Percentiles rank a stretch among this genome's conserved stretches.
Evolutionary conservation across 139 green algal species (phyloP).

Genomic region (Spirogloea muscicola): DNA sequence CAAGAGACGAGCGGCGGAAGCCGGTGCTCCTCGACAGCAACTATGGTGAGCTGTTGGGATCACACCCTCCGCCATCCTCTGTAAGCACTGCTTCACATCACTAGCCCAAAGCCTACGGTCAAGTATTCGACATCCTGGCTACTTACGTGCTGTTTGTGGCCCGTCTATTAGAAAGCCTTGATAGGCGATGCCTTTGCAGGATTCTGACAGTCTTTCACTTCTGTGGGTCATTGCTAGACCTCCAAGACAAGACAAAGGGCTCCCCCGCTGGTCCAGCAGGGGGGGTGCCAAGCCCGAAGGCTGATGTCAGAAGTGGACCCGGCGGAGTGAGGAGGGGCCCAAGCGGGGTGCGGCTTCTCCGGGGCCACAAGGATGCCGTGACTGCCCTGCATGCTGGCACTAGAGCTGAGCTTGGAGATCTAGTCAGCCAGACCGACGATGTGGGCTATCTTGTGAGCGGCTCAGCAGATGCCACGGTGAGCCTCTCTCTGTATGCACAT

Average conservation of each 20-base stretch:
- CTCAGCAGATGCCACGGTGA: background rate
- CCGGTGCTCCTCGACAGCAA: too few species aligned
- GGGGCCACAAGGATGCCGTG: conserved; percentile 11
- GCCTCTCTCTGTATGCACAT: background rate
- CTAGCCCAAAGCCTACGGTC: too few species aligned
- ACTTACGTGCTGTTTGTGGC: too few species aligned
- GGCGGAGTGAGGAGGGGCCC: background rate
- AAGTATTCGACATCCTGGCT: too few species aligned
- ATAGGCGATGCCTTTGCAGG: background rate
- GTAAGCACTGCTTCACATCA: too few species aligned
- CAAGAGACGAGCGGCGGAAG: too few species aligned
- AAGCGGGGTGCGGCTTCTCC: conserved; percentile 1
- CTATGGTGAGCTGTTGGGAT: too few species aligned
- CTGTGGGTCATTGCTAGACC: background rate
- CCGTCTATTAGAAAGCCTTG: too few species aligned
- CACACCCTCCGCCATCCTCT: too few species aligned
- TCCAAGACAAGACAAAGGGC: too few species aligned
- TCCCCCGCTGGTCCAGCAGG: background rate
- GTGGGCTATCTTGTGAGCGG: background rate
- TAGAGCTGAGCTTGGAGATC: background rate
- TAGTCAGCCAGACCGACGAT: background rate
- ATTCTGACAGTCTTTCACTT: background rate
- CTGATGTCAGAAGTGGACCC: background rate
- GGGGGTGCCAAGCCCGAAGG: background rate
- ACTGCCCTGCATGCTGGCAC: conserved; percentile 16